These are phyloP conservation scores for Sphaerobolus stellatus DNA, from an alignment of 1,284 basidiomycete genomes.

Conservation along the genomic window DNA sequence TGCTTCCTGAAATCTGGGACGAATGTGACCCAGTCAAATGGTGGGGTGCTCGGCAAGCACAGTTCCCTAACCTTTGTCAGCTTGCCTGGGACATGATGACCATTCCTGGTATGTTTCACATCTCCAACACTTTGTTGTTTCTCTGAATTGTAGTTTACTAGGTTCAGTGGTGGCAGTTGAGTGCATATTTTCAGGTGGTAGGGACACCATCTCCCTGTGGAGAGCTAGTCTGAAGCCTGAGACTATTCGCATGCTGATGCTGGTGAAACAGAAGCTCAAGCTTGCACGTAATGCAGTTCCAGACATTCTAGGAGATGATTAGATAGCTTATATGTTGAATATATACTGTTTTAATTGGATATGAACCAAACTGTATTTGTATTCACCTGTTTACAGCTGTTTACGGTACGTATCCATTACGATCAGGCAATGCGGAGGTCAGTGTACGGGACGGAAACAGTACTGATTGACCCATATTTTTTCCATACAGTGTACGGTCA, in stretches of 20 bases:
- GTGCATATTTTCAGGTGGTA: slow-evolving; percentile 35
- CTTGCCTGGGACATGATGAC: slow-evolving; percentile 20
- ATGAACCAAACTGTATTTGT: too few species aligned
- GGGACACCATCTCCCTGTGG: slow-evolving; percentile 36
- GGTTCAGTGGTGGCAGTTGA: slow-evolving; percentile 38
- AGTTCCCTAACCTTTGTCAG: slow-evolving; percentile 19
- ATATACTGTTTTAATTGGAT: not conserved
- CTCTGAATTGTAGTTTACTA: slow-evolving; percentile 8
- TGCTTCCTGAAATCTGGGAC: slow-evolving; percentile 12
- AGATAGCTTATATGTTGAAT: not conserved
- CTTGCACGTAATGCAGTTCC: slow-evolving; percentile 8
- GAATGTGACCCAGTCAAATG: slow-evolving; percentile 19
- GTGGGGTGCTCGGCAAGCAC: slow-evolving; percentile 16
- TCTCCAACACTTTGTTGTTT: not conserved
- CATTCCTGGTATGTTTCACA: slow-evolving; percentile 21
- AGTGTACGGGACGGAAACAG: not conserved
- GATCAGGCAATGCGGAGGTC: not conserved
- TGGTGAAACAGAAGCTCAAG: slow-evolving; percentile 27
- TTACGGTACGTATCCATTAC: not conserved
- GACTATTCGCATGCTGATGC: slow-evolving; percentile 34
- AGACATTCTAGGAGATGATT: not conserved
- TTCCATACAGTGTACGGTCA: too few species aligned
- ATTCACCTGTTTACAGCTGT: not conserved
- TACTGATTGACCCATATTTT: too few species aligned
- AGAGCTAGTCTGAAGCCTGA: slow-evolving; percentile 32